A percentile compares a stretch with the other conserved stretches of the same genome.
phyloP scores from a whole-genome alignment of 257 asterid species.

The Primulina tabacum region DNA sequence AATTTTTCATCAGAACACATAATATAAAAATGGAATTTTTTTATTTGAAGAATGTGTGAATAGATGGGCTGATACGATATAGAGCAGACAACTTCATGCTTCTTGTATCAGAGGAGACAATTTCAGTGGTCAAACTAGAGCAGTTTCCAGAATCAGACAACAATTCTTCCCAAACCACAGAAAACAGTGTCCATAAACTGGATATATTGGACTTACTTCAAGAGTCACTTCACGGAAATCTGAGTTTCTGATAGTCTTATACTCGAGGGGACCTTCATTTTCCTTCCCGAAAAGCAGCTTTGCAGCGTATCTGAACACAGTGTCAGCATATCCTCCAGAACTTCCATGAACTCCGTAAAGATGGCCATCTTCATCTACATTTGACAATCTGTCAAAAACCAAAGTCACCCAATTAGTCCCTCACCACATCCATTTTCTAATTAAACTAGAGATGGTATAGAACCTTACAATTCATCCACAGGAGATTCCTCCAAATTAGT shows the following conservation, averaged over 20 bases:
- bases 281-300: conserved; percentile 61
- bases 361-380: conserved; percentile 61
- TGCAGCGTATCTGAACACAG: conserved; percentile 75
- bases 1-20: conserved; percentile 9
- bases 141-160: conserved; percentile 13
- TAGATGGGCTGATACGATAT: not conserved
- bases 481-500: conserved; percentile 76
- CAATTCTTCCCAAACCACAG: not conserved
- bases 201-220: conserved; percentile 56
- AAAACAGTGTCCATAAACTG: conserved; percentile 12
- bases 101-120: not conserved
- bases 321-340: conserved; percentile 97
- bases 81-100: not conserved
- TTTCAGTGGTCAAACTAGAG: conserved; percentile 16
- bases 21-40: not conserved
- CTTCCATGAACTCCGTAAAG: conserved; percentile 80
- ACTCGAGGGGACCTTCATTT: conserved; percentile 66
- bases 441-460: conserved; percentile 17
- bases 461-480: conserved; percentile 73
- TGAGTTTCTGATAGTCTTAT: conserved; percentile 70
- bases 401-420: conserved; percentile 17
- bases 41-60: not conserved
- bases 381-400: conserved; percentile 54
- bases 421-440: conserved; percentile 12
- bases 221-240: conserved; percentile 86